Evolutionary conservation across 2,329 filamentous ascomycete species (phyloP), one percentile per base, ranked within the genome.

Genomic region (Aspergillus sp.): DNA sequence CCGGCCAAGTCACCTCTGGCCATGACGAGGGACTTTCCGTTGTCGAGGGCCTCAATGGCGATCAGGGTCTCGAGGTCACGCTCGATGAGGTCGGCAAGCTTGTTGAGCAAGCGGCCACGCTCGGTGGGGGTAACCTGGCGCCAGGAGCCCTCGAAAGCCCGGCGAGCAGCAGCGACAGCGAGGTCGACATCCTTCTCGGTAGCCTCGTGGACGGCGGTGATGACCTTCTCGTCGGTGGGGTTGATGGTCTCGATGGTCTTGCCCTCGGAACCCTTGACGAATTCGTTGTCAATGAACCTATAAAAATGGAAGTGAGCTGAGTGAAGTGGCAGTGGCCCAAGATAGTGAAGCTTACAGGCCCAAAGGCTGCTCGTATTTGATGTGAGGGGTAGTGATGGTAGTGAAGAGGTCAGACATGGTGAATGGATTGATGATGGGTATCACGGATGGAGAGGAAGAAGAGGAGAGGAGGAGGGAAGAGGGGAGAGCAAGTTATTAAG

Each of bases 181-280:
- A 88, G 73, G 68, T 83, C 79, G 61, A 81, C 76, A 73, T 71
- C 63, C 77, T 94, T 90, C 76, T 94, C 89, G 52, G 83, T 87
- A 64, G 85, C 90, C 73, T 95, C 90, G 64, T 81, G 74, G 58
- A 95, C 87, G 43, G 83, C 83, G 75, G 77, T 81, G 74, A 95
- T 94, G 61, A 89, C 81, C 70, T 90, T 83, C 72, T 95, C 90
- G 54, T 81, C 89, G 52, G 84, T 63, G 48, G 90, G 90, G 79
- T 95, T 95, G 77, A 94, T 85, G 69, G 90, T 86, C 72, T 95
- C 89, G 64, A 95, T 91, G 57, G 85, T 90, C 79, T 88, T 85
- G 75, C 90, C 90, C 59, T 95, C 88, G 50, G 85, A 82, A 62
- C 82, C 79, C 68, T 86, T 82, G 51, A 94, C 83, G 73, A 83